These are phyloP conservation scores for Metarhizium sp. DNA, from an alignment of 2,329 filamentous ascomycete genomes.

Conservation along the genomic window DNA sequence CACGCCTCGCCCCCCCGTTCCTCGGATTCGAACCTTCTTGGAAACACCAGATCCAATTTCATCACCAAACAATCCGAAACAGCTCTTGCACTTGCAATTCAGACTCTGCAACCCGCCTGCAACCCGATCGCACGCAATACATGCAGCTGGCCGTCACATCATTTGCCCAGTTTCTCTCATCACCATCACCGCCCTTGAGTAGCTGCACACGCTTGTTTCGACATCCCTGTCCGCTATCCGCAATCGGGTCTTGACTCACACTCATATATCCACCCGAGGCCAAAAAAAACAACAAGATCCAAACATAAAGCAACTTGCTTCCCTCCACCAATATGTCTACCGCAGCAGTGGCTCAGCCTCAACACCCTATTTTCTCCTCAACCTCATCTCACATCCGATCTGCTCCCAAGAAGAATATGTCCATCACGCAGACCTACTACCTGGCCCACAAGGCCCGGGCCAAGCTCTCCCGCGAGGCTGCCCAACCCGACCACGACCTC, in stretches of 20 bases:
- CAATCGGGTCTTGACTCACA: conserved; percentile 18
- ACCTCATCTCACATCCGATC: conserved; percentile 18
- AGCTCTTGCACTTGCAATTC: neutral
- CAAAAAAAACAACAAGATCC: conserved; percentile 2
- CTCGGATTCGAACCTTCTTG: neutral
- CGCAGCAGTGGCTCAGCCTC: conserved; percentile 15
- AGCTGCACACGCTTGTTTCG: conserved; percentile 5
- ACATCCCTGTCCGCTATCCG: conserved; percentile 16
- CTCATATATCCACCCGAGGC: conserved; percentile 10
- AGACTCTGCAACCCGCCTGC: neutral
- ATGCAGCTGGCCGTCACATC: conserved; percentile 13
- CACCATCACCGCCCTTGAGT: conserved; percentile 11
- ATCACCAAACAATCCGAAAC: neutral
- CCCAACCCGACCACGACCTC: conserved; percentile 86
- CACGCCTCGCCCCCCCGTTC: conserved; percentile 1
- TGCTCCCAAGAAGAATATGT: conserved; percentile 74
- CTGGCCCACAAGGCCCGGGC: conserved; percentile 91
- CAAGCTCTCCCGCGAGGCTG: conserved; percentile 91
- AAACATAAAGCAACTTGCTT: conserved; percentile 1
- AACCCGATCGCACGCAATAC: neutral
- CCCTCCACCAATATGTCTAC: conserved; percentile 19
- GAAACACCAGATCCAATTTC: conserved; percentile 3
- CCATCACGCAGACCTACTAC: conserved; percentile 96
- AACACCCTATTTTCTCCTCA: conserved; percentile 11
- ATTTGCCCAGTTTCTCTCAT: conserved; percentile 19